phyloP scores from a whole-genome alignment of 2,329 filamentous ascomycete genomes.

The Aspergillus carbonarius region DNA sequence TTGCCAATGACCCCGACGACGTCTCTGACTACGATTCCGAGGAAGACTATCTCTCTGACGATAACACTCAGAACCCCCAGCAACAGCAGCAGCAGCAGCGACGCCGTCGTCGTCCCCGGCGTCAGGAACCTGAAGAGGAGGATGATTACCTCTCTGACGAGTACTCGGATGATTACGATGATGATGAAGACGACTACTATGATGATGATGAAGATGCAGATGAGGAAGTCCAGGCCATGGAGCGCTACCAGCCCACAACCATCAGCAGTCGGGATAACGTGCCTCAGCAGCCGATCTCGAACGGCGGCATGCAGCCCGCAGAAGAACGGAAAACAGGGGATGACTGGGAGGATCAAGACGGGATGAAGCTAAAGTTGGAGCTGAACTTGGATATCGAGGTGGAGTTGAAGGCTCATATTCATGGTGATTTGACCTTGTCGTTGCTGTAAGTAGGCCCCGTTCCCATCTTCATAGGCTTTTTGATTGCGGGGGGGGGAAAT shows the following conservation, averaged over 20 bases:
- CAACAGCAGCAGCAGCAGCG: constrained; percentile 17
- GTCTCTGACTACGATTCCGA: constrained; percentile 32
- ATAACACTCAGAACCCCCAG: constrained; percentile 20
- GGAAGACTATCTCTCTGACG: constrained; percentile 26
- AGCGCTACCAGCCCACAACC: constrained; percentile 23
- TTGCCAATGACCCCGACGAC: constrained; percentile 25
- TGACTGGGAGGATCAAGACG: constrained; percentile 33
- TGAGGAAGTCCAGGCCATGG: constrained; percentile 24
- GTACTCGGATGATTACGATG: constrained; percentile 30
- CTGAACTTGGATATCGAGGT: constrained; percentile 64
- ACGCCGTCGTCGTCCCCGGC: constrained; percentile 17
- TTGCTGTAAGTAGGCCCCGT: constrained; percentile 39
- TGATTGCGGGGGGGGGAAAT: background rate
- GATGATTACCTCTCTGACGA: constrained; percentile 28
- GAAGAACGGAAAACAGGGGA: constrained; percentile 22
- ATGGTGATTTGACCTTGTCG: constrained; percentile 61
- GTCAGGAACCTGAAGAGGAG: constrained; percentile 28
- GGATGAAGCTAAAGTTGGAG: constrained; percentile 58
- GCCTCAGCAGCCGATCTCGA: constrained; percentile 14
- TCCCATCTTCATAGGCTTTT: constrained; percentile 1
- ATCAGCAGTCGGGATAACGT: constrained; percentile 15
- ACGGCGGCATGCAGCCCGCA: constrained; percentile 23
- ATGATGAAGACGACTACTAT: constrained; percentile 32
- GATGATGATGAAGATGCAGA: constrained; percentile 33
- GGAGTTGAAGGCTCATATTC: constrained; percentile 64